These are phyloP conservation scores for Aspergillus amoenus DNA, from an alignment of 2,329 filamentous ascomycete genomes.

Conservation along the genomic window DNA sequence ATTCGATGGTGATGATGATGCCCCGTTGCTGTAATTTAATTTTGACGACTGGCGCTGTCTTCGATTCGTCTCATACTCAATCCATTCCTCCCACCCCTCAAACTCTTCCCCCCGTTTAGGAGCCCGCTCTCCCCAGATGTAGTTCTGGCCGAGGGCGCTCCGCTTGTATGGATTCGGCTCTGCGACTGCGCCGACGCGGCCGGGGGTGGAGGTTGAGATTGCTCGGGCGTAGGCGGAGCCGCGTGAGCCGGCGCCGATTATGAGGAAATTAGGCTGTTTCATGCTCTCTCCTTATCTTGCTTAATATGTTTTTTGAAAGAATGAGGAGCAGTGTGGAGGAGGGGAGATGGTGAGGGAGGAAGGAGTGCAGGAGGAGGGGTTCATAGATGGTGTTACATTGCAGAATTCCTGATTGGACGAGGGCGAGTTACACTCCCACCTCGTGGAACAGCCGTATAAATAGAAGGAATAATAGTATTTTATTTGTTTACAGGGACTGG, in stretches of 20 bases:
- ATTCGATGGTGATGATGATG: not conserved
- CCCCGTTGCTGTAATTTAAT: not conserved
- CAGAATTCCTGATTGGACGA: not conserved
- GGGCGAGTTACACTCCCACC: not conserved
- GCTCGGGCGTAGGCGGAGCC: conserved; percentile 72
- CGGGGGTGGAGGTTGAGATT: conserved; percentile 64
- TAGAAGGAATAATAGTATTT: not conserved
- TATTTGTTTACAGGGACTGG: too few relatives aligned
- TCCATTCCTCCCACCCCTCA: conserved; percentile 69
- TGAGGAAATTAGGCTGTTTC: conserved; percentile 61
- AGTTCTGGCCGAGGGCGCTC: conserved; percentile 64
- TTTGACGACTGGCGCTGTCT: not conserved
- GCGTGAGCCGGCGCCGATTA: conserved; percentile 80
- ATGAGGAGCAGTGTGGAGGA: not conserved
- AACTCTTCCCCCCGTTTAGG: conserved; percentile 56
- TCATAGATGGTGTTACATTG: not conserved
- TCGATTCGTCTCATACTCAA: conserved; percentile 38
- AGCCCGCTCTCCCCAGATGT: conserved; percentile 63
- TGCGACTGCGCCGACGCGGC: conserved; percentile 70
- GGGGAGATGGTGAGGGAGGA: not conserved
- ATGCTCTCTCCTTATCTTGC: not conserved
- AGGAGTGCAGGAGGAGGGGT: not conserved
- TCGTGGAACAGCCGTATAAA: not conserved
- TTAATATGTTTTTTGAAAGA: too few relatives aligned
- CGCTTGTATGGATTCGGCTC: conserved; percentile 81